phyloP scores from a whole-genome alignment of 2,329 filamentous ascomycete genomes.

The Intubia oerlemansii region DNA sequence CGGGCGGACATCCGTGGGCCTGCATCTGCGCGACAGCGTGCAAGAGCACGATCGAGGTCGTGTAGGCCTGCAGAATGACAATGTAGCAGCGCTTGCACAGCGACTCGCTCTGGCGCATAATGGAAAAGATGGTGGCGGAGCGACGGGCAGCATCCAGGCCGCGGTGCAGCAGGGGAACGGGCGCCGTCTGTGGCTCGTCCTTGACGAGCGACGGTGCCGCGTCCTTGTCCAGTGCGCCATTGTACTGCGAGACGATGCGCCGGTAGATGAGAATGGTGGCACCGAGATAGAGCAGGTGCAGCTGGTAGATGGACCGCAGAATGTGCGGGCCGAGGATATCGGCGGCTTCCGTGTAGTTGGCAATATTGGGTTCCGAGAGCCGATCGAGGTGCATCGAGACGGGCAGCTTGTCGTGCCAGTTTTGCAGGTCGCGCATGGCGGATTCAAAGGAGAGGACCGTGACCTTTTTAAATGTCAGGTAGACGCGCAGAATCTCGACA shows the following conservation, averaged over 20 bases:
- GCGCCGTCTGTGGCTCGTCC: conserved; percentile 2
- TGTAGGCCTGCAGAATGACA: conserved; percentile 13
- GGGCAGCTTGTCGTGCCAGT: conserved; percentile 12
- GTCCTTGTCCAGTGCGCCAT: conserved; percentile 1
- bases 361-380: too few relatives aligned
- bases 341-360: too few relatives aligned
- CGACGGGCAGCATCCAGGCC: conserved; percentile 11
- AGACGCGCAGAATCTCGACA: conserved; percentile 12
- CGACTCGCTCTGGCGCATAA: conserved; percentile 8
- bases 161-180: conserved; percentile 4
- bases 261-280: conserved; percentile 14
- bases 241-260: conserved; percentile 11
- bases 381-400: conserved; percentile 8
- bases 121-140: conserved; percentile 10
- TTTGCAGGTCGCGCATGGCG: conserved; percentile 11
- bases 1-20: conserved; percentile 9
- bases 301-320: conserved; percentile 11
- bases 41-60: conserved; percentile 12
- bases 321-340: conserved; percentile 6
- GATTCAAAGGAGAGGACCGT: conserved; percentile 10
- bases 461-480: conserved; percentile 12
- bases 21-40: conserved; percentile 13
- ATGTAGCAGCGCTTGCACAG: conserved; percentile 12
- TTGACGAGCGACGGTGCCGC: background rate
- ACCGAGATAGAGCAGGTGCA: conserved; percentile 14